phyloP scores from a whole-genome alignment of 75 land plant species.

The Cunninghamia lanceolata region DNA sequence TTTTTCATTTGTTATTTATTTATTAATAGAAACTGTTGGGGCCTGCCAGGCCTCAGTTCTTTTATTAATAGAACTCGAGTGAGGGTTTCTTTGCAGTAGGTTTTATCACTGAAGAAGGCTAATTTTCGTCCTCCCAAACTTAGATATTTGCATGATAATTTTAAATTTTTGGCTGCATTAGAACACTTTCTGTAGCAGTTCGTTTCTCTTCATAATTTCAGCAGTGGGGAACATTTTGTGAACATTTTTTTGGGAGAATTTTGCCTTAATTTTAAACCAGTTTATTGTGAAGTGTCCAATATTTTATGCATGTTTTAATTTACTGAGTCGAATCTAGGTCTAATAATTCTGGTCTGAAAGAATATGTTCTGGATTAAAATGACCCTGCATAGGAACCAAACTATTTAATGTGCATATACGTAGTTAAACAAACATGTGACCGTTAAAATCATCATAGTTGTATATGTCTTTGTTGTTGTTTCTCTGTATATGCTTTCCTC shows the following conservation, averaged over 20 bases:
- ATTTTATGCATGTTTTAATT: background rate
- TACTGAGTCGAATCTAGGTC: background rate
- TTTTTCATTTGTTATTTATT: background rate
- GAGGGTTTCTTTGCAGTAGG: background rate
- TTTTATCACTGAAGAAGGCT: background rate
- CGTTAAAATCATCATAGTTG: background rate
- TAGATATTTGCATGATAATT: background rate
- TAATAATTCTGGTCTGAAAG: background rate
- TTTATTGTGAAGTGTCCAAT: background rate
- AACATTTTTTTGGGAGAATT: background rate
- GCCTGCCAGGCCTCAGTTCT: background rate
- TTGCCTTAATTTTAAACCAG: background rate
- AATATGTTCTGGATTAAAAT: background rate
- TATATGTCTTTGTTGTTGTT: background rate
- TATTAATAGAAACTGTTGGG: background rate
- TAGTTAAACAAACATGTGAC: background rate
- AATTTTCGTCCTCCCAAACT: background rate
- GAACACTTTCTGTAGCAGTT: background rate
- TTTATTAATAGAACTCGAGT: background rate
- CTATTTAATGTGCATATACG: background rate
- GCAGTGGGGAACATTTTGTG: background rate
- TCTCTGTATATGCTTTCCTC: background rate
- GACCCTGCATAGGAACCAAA: background rate
- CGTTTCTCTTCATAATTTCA: background rate
- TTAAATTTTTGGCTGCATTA: background rate